Evolutionary conservation across 2,329 filamentous ascomycete species (phyloP), one percentile per base, ranked within the genome.

Genomic region (Rhynchosporium secalis): DNA sequence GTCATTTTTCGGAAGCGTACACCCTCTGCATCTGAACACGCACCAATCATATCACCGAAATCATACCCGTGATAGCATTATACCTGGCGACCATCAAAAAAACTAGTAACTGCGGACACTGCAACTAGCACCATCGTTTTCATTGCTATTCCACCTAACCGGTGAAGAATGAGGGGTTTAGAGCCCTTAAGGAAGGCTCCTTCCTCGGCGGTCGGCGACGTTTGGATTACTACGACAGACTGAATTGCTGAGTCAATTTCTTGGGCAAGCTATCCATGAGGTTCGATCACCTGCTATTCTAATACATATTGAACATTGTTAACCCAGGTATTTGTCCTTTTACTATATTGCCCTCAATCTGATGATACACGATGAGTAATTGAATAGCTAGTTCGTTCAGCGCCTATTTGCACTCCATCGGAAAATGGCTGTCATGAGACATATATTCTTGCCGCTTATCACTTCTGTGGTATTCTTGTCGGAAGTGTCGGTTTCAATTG

Each of bases 1-100:
- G 52, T 38, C 47, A 36, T 46, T 38, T n/a, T 38, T 31, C 47
- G 47, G 57, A 60, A 43, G 57, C 26, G 40, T 43, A 26, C 33
- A 60, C 20, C 28, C 47, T 40, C 47, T 51, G 57, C 47, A 43
- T 59, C n/a, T 31, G 31, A 5, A 13, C 20, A 9, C 38, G 28
- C 57, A 29, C 57, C 57, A 60, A 60, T 60, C 57, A 60, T 33
- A 45, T n/a, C 26, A 13, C 1, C 47, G 45, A 12, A n/a, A 52
- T 60, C 57, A 54, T 26, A 46, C 57, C 57, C 57, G 57, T 60
- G 57, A 60, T 38, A 8, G 43, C 7, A 26, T 9, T 15, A 29
- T 48, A 46, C 38, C 41, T 45, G 41, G n/a, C n/a, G 36, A 8
- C 15, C 6, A n/a, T 36, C 26, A 7, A 33, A 20, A 20, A 45